Conservation (phyloP, 2,329 filamentous ascomycete genomes). For the Cryphonectria carpinicola region DNA sequence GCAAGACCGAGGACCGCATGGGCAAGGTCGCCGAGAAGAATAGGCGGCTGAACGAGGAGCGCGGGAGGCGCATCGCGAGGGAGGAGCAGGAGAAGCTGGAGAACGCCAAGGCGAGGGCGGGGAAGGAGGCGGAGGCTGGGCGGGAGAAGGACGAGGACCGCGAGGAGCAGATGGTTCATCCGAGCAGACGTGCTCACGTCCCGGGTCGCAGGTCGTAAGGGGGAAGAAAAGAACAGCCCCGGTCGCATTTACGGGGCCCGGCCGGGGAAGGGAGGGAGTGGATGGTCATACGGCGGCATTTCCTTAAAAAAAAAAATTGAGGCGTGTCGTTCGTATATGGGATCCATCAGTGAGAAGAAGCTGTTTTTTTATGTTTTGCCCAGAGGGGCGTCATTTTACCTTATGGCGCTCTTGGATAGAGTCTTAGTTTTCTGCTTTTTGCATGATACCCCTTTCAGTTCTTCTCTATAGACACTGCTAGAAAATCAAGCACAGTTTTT, state of each 20-base stretch:
- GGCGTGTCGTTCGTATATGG: no score
- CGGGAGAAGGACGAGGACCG: conserved; percentile 36
- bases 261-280: no score
- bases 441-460: conserved; percentile 3
- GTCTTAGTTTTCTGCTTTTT: neutral
- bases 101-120: conserved; percentile 33
- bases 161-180: conserved; percentile 50
- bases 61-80: conserved; percentile 50
- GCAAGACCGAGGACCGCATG: conserved; percentile 73
- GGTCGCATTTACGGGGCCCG: no score
- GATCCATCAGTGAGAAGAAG: neutral
- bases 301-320: no score
- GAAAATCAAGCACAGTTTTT: neutral
- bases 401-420: neutral
- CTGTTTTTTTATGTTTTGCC: neutral
- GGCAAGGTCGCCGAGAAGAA: conserved; percentile 87
- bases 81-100: conserved; percentile 44
- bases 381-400: neutral
- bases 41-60: conserved; percentile 74
- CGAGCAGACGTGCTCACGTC: conserved; percentile 49
- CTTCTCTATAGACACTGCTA: neutral
- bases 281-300: neutral
- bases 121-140: conserved; percentile 31
- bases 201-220: conserved; percentile 8
- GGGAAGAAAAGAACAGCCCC: neutral